Evolutionary conservation across 1,139 yeast genomes (phyloP).

Genomic region (Yamadazyma spencermartinsiae): DNA sequence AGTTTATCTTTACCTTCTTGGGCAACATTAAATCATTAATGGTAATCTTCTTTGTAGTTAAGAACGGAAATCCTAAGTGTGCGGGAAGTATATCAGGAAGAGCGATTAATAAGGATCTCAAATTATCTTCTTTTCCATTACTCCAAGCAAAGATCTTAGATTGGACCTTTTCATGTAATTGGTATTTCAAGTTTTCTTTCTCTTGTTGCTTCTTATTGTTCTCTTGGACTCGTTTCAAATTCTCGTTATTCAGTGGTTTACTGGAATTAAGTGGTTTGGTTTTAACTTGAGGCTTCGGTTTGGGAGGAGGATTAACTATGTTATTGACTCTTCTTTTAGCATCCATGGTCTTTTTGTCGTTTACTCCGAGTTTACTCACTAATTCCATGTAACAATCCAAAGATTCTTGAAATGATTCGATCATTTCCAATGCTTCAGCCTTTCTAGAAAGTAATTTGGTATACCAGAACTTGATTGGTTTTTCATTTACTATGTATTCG

Average conservation of each 20-base stretch:
- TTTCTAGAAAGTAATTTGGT: conserved; percentile 63
- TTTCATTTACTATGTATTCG: conserved; percentile 41
- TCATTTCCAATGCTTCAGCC: conserved; percentile 82
- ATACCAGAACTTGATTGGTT: conserved; percentile 70
- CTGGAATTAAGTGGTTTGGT: conserved; percentile 14
- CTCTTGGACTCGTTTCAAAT: conserved; percentile 32
- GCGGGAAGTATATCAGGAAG: conserved; percentile 60
- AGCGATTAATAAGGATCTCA: conserved; percentile 71
- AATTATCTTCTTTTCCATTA: conserved; percentile 71
- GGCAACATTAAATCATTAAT: conserved; percentile 81
- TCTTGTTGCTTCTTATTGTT: conserved; percentile 49
- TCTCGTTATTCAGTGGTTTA: conserved; percentile 17
- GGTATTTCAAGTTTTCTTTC: conserved; percentile 56
- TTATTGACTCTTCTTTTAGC: conserved; percentile 79
- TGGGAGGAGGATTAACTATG: conserved; percentile 53
- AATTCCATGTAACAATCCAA: conserved; percentile 59
- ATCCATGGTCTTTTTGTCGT: conserved; percentile 66
- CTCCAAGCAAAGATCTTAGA: conserved; percentile 63
- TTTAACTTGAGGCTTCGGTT: conserved; percentile 18
- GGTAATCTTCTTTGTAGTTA: conserved; percentile 31
- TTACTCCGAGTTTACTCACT: conserved; percentile 62
- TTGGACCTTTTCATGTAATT: conserved; percentile 62
- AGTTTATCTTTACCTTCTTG: conserved; percentile 83
- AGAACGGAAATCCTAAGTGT: conserved; percentile 61
- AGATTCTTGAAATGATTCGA: conserved; percentile 70